Evolutionary conservation across 1,139 yeast genomes (phyloP).

Genomic region (Hansenula lynferdii): DNA sequence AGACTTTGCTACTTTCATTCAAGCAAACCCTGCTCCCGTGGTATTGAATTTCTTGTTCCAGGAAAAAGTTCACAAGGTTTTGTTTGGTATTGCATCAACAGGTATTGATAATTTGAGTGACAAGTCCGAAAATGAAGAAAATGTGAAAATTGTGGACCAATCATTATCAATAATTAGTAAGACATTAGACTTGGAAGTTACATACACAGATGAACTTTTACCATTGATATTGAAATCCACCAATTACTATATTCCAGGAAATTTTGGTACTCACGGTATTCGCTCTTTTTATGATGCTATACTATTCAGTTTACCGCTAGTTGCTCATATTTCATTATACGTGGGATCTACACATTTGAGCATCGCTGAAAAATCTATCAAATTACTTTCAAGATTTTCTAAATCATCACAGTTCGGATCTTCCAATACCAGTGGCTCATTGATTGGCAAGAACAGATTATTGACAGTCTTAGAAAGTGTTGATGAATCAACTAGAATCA

Average conservation of each 20-base stretch:
- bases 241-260: conserved; percentile 40
- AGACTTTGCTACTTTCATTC: conserved; percentile 35
- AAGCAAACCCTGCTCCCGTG: conserved; percentile 66
- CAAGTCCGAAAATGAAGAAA: conserved; percentile 29
- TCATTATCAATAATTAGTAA: conserved; percentile 42
- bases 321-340: conserved; percentile 66
- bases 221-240: conserved; percentile 33
- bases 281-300: conserved; percentile 67
- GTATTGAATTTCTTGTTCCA: conserved; percentile 58
- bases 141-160: conserved; percentile 30
- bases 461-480: conserved; percentile 68
- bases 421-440: conserved; percentile 30
- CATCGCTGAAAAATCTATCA: conserved; percentile 50
- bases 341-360: conserved; percentile 50
- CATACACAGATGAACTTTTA: conserved; percentile 44
- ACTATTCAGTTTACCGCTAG: conserved; percentile 58
- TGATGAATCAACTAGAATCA: conserved; percentile 64
- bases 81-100: conserved; percentile 49
- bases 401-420: conserved; percentile 44
- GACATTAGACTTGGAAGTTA: conserved; percentile 50
- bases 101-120: conserved; percentile 53
- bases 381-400: conserved; percentile 49
- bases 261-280: conserved; percentile 57
- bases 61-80: conserved; percentile 47
- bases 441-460: conserved; percentile 56